Base-by-base conservation (phyloP, 805 yeast genomes). In the Wickerhamomyces alni region DNA sequence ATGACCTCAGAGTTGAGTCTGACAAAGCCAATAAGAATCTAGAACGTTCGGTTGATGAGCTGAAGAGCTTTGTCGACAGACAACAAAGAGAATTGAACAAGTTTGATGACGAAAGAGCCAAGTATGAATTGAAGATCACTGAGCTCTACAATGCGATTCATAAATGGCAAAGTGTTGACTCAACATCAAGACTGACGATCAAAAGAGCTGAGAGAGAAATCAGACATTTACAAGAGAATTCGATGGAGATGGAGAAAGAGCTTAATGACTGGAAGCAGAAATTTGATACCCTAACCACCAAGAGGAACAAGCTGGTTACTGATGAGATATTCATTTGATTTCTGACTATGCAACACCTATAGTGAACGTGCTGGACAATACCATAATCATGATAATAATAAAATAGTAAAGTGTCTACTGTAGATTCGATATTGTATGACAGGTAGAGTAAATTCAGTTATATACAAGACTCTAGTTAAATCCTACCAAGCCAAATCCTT, bases 101-200 rank as follows among this genome's bases (percentile, higher is more conserved):
- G 38, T 77, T 78, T 42, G 74, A 74, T 43, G 79, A 73, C 37
- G 88, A 82, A 47, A 77, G 76, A 51, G 65, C 71, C 44, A 70
- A 70, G 38, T 70, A 72, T 43, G 81, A 77, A 44, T 66, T 69
- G 33, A 74, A 74, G 41, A 66, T 80, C 25, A 44, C 57, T 12
- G 72, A 62, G 55, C 65, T 69, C 62, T 72, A 60, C 48, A 67
- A 58, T 34, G 68, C 62, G n/a, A 52, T 74, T n/a, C 61, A 54
- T 17, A 53, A 59, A 19, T 53, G 75, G 48, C 75, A 68, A 40
- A 59, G 61, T 35, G 65, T 67, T 18, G 73, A 74, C 31, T 62
- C 72, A 4, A 69, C 68, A 30, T 66, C 72, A 17, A 65, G 62
- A 34, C 51, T 73, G 43, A 60, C 58, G 30, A 50, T 67, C 30